Evolutionary conservation across 192 early-diverging fungal species (phyloP).

Genomic region (Umbelopsis vinacea): DNA sequence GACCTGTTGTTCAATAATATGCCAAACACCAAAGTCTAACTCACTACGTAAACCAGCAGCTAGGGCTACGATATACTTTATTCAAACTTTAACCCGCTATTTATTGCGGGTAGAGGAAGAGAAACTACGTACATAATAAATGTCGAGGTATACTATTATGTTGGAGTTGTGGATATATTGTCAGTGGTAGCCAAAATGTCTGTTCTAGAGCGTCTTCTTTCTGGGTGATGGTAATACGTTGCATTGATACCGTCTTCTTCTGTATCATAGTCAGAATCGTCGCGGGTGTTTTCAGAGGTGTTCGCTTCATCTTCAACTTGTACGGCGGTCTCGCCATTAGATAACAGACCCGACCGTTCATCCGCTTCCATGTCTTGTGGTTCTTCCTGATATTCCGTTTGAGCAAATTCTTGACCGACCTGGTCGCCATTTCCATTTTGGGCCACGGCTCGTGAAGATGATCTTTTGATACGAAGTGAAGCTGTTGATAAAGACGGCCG

Average conservation of each 20-base stretch:
- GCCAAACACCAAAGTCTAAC: too few relatives aligned
- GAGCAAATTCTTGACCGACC: not conserved
- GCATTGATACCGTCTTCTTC: conserved; percentile 41
- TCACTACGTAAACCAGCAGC: too few relatives aligned
- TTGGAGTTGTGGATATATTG: not conserved
- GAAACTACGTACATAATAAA: not conserved
- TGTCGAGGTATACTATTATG: not conserved
- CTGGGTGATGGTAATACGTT: conserved; percentile 55
- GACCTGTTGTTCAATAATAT: not conserved
- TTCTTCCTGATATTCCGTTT: not conserved
- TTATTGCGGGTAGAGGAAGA: not conserved
- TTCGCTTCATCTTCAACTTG: not conserved
- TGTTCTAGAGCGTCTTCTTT: conserved; percentile 31
- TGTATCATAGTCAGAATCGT: conserved; percentile 9
- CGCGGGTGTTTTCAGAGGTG: not conserved
- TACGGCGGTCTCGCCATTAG: not conserved
- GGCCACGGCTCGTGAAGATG: not conserved
- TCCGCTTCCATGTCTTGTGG: conserved; percentile 1
- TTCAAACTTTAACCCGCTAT: not conserved
- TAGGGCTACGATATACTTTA: too few relatives aligned
- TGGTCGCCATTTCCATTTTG: conserved; percentile 1
- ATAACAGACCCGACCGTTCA: not conserved
- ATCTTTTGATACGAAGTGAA: not conserved
- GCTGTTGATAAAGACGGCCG: not conserved
- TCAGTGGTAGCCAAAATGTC: not conserved